Percentiles rank a stretch among this genome's conserved stretches.
These are phyloP conservation scores for Ganoderma lingzhi DNA, from an alignment of 1,284 basidiomycete species.

Conservation along the genomic window DNA sequence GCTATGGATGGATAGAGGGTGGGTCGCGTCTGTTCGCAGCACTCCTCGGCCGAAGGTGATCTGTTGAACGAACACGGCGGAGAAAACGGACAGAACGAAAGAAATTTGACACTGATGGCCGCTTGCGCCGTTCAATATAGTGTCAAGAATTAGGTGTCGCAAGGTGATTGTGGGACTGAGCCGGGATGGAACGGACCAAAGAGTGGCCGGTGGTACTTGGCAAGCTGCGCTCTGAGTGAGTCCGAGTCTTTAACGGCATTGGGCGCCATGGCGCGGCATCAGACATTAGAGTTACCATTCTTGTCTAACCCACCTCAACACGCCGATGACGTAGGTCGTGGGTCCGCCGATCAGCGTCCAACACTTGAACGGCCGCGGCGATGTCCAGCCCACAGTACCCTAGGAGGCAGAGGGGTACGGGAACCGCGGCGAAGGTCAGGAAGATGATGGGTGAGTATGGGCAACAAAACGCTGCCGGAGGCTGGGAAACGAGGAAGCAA, in stretches of 20 bases:
- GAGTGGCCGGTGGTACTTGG: neutral
- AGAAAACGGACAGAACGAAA: neutral
- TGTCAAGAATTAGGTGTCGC: neutral
- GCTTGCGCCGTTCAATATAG: neutral
- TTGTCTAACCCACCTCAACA: neutral
- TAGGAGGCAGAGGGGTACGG: neutral
- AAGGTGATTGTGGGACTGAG: neutral
- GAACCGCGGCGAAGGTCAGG: neutral
- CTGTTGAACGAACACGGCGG: neutral
- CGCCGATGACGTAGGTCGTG: neutral
- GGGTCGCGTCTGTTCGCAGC: neutral
- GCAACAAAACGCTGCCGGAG: neutral
- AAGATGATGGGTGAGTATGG: neutral
- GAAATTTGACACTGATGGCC: neutral
- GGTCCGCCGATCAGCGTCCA: neutral
- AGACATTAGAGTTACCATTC: constrained; percentile 6
- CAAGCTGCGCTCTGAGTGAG: neutral
- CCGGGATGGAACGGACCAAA: neutral
- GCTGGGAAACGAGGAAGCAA: neutral
- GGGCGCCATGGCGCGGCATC: neutral
- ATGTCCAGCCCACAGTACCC: neutral
- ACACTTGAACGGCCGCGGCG: neutral
- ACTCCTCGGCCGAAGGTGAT: neutral
- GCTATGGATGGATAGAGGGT: neutral
- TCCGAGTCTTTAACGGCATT: neutral